phyloP scores from a whole-genome alignment of 257 asterid genomes.

The Nicotiana tomentosiformis region DNA sequence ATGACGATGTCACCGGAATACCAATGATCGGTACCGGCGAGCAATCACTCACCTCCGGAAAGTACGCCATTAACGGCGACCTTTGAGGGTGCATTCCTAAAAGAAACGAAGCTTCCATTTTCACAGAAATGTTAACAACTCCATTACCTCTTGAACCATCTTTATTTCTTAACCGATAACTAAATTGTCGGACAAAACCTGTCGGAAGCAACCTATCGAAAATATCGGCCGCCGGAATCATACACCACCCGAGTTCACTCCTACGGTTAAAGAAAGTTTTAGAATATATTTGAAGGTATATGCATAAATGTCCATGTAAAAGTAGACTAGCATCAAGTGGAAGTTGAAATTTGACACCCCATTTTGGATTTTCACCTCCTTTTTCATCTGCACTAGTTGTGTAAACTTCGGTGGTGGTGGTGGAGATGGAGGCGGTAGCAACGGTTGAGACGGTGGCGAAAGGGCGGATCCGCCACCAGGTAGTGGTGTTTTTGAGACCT shows the following conservation, averaged over 20 bases:
- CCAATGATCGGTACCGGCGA: constrained; percentile 15
- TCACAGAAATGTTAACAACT: constrained; percentile 40
- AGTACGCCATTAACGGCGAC: neutral
- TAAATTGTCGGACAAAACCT: constrained; percentile 29
- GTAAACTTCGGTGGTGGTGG: neutral
- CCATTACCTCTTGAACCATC: constrained; percentile 51
- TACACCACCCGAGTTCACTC: constrained; percentile 48
- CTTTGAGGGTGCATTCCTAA: neutral
- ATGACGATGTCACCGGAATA: constrained; percentile 15
- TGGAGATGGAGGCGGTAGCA: neutral
- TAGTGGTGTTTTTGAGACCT: constrained; percentile 18
- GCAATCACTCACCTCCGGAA: neutral
- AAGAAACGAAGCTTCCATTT: constrained; percentile 17
- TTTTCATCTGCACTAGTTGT: constrained; percentile 28
- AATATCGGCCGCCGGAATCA: constrained; percentile 36
- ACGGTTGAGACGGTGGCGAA: constrained; percentile 18
- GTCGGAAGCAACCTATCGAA: constrained; percentile 14
- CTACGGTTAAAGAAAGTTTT: constrained; percentile 26
- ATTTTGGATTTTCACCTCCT: constrained; percentile 34
- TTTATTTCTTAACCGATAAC: constrained; percentile 30
- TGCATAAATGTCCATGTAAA: constrained; percentile 18
- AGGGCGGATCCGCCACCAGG: constrained; percentile 29
- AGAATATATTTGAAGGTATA: constrained; percentile 35
- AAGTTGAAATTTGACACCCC: constrained; percentile 41
- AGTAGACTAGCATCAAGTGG: constrained; percentile 23